These are phyloP conservation scores for Pseudocercospora fuligena DNA, from an alignment of 2,329 filamentous ascomycete genomes.

Conservation along the genomic window DNA sequence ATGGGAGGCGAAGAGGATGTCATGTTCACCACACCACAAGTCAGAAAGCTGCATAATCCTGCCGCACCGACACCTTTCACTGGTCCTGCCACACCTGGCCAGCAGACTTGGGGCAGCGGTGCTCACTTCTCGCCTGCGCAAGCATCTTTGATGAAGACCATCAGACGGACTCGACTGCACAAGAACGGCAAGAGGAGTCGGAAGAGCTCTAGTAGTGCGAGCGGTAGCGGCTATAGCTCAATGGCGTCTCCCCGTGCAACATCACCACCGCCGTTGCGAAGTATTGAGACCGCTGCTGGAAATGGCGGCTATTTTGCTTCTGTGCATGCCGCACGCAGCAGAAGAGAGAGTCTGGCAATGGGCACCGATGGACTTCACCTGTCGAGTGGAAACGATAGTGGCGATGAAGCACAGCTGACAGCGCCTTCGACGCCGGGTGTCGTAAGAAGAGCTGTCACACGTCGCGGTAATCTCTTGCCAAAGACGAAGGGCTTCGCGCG, in stretches of 20 bases:
- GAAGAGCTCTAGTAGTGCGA: constrained; percentile 66
- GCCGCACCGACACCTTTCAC: constrained; percentile 50
- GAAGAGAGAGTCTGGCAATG: constrained; percentile 87
- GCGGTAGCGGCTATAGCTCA: constrained; percentile 71
- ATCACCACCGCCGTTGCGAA: constrained; percentile 72
- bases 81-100: constrained; percentile 54
- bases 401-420: constrained; percentile 64
- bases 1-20: constrained; percentile 65
- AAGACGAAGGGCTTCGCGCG: constrained; percentile 96
- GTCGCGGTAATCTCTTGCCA: constrained; percentile 86
- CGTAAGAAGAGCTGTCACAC: constrained; percentile 79
- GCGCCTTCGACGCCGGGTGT: constrained; percentile 68
- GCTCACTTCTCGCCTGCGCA: constrained; percentile 38
- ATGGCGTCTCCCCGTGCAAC: constrained; percentile 72
- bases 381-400: constrained; percentile 76
- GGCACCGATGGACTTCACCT: constrained; percentile 89
- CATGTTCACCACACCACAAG: constrained; percentile 82
- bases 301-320: constrained; percentile 43
- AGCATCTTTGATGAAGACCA: constrained; percentile 73
- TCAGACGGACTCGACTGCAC: constrained; percentile 66
- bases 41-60: constrained; percentile 61
- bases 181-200: constrained; percentile 57
- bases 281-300: constrained; percentile 56
- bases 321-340: constrained; percentile 49
- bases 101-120: constrained; percentile 39